Evolutionary conservation across 2,329 filamentous ascomycete genomes (phyloP), one percentile per base, ranked within the genome.

Genomic region (Fusarium verrucosum): DNA sequence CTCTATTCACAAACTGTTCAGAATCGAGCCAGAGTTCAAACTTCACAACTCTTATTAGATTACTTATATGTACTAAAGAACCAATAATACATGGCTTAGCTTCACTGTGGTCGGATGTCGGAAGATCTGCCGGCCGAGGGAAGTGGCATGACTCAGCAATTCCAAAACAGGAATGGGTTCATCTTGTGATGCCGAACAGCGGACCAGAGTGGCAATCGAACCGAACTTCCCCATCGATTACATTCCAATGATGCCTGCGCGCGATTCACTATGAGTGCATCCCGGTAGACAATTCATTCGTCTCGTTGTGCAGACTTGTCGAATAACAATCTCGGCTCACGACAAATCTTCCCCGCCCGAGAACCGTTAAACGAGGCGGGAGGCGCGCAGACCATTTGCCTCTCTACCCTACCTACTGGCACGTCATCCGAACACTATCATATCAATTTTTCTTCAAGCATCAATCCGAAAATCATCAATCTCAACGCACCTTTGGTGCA

Each of bases 161-260:
- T 23, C 50, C 59, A 36, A 45, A 59, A 68, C 54, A 37, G 54
- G 70, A 68, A 71, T 70, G 69, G 70, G 55, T 58, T 62, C 65
- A 52, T 64, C 63, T 67, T 58, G 68, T 68, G 70, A 70, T 72
- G 68, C 70, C 70, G 70, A 72, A 62, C 43, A 61, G 62, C 70
- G 70, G 66, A 71, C 52, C 54, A 64, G 50, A 64, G 70, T 72
- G 70, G 70, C 70, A 72, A 70, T 70, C 61, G 60, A 58, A 62
- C 66, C 49, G 62, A 51, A 70, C 52, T 50, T 52, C 55, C 49
- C 61, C 62, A 63, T 58, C 41, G 43, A 69, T 44, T 60, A 51
- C 56, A 62, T 50, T 42, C 55, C 50, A 58, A 60, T 62, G 66
- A 62, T 66, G 65, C 62, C 57, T 71, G 56, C 50, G 50, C 56